Conservation (phyloP, 441 rosid species). For the Erysimum cheiri region DNA sequence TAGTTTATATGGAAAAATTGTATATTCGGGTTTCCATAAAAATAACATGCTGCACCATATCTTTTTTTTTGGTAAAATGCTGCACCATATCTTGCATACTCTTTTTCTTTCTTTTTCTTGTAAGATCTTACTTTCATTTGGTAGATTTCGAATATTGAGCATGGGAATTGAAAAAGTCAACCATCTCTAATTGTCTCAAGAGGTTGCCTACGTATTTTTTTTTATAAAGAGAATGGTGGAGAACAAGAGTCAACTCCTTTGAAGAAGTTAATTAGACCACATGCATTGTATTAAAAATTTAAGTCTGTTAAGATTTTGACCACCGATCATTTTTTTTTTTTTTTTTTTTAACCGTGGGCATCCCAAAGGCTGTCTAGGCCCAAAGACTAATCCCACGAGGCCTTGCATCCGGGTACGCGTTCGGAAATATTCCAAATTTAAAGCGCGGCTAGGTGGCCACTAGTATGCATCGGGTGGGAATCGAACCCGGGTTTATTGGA, state of each 20-base stretch:
- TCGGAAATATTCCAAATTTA: too few species aligned
- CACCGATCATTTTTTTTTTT: neutral
- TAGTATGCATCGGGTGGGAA: too few species aligned
- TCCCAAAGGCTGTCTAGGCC: too few species aligned
- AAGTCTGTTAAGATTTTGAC: neutral
- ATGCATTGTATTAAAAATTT: slow-evolving; percentile 5
- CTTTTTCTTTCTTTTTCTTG: too few species aligned
- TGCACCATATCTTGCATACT: slow-evolving; percentile 34
- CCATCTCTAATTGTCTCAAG: slow-evolving; percentile 9
- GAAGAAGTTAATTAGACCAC: slow-evolving; percentile 11
- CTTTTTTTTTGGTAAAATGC: too few species aligned
- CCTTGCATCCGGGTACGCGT: too few species aligned
- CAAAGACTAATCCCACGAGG: too few species aligned
- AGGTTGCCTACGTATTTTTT: neutral
- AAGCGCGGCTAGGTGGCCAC: too few species aligned
- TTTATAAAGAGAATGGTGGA: neutral
- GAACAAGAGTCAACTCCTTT: slow-evolving; percentile 19
- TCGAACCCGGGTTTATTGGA: too few species aligned
- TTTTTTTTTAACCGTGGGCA: too few species aligned
- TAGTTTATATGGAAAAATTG: neutral
- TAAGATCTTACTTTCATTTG: slow-evolving; percentile 30
- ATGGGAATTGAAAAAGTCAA: slow-evolving; percentile 30
- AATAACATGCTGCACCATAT: too few species aligned
- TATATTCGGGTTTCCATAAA: slow-evolving; percentile 31
- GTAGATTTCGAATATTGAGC: slow-evolving; percentile 32